A percentile compares a stretch with the other conserved stretches of the same genome.
phyloP scores from a whole-genome alignment of 2,329 filamentous ascomycete species.

The Ascochyta clinopodiicola region DNA sequence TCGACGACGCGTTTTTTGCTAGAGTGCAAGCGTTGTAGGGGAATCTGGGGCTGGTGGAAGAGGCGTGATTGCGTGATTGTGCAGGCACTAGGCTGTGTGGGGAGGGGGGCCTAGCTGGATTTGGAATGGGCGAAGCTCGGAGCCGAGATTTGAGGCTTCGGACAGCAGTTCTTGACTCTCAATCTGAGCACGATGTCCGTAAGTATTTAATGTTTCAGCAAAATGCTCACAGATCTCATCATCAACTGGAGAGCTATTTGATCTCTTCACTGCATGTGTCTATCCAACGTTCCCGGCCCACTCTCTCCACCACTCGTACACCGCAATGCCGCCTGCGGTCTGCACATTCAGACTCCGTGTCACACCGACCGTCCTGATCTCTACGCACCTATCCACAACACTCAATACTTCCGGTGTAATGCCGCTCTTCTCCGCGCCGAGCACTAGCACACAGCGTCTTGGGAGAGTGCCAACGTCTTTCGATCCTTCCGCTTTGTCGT shows the following conservation, averaged over 20 bases:
- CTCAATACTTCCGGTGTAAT: conserved; percentile 56
- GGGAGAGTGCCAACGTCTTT: conserved; percentile 41
- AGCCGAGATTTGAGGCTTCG: background rate
- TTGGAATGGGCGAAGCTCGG: conserved; percentile 2
- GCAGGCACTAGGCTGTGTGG: background rate
- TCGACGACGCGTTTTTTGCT: background rate
- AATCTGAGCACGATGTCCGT: too few relatives aligned
- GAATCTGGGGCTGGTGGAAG: conserved; percentile 5
- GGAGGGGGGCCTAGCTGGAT: background rate
- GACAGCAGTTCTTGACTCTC: too few relatives aligned
- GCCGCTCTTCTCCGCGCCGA: conserved; percentile 60
- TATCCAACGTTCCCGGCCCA: conserved; percentile 32
- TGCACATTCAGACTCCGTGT: conserved; percentile 64
- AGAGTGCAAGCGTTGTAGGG: background rate
- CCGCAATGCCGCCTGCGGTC: conserved; percentile 59
- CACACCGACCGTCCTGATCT: conserved; percentile 59
- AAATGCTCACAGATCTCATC: too few relatives aligned
- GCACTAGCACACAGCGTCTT: conserved; percentile 53
- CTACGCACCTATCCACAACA: conserved; percentile 59
- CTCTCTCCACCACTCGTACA: conserved; percentile 60
- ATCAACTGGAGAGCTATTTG: too few relatives aligned
- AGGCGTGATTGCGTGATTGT: conserved; percentile 14
- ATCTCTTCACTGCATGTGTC: too few relatives aligned
- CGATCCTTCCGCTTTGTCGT: conserved; percentile 15
- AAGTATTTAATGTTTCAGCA: too few relatives aligned